These are phyloP conservation scores for Rhizoclosmatium sp. DNA, from an alignment of 192 early-diverging fungal genomes.

Conservation along the genomic window DNA sequence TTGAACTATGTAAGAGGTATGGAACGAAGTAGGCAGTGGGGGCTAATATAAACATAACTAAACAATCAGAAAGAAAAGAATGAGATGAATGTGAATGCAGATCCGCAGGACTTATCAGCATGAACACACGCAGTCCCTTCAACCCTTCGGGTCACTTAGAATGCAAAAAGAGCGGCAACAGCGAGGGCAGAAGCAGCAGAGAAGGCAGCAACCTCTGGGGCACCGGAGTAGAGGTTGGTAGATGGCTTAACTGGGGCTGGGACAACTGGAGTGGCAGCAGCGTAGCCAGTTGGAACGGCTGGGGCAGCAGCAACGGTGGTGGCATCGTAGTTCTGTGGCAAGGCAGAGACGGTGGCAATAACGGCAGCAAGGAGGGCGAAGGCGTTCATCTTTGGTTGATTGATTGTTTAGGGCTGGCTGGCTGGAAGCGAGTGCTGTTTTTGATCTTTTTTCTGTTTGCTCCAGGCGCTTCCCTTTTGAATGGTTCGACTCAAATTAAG, in stretches of 20 bases:
- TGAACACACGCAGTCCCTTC: too few species aligned
- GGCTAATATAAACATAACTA: too few species aligned
- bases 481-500: neutral
- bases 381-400: neutral
- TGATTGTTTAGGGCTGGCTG: neutral
- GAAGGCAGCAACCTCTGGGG: neutral
- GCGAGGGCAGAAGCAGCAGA: neutral
- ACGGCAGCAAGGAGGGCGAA: neutral
- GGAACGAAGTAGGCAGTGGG: too few species aligned
- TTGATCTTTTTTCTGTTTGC: neutral
- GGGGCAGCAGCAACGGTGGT: conserved; percentile 2
- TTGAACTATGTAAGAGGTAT: too few species aligned
- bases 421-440: neutral
- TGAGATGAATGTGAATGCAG: too few species aligned
- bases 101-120: too few species aligned
- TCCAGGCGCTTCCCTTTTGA: neutral
- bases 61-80: too few species aligned
- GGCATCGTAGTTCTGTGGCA: neutral
- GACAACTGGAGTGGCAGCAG: neutral
- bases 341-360: neutral
- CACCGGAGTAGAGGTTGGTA: conserved; percentile 13
- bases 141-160: too few species aligned
- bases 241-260: neutral
- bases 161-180: neutral
- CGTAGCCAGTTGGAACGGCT: neutral